These are phyloP conservation scores for Kernera saxatilis DNA, from an alignment of 345 rosid genomes.

Conservation along the genomic window DNA sequence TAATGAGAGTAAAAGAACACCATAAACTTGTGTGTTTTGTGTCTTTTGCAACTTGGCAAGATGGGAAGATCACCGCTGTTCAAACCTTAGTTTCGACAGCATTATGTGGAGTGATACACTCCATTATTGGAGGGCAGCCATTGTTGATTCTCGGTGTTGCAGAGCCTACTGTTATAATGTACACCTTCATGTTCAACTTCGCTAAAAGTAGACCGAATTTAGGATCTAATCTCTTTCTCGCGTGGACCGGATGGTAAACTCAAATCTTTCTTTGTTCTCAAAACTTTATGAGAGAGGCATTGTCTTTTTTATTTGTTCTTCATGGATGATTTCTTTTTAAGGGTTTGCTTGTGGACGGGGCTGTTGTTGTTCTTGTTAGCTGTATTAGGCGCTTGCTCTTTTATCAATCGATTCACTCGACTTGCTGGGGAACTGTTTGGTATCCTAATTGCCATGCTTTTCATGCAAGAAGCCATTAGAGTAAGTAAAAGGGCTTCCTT, in stretches of 20 bases:
- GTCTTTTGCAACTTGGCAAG: slow-evolving; percentile 35
- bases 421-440: slow-evolving; percentile 92
- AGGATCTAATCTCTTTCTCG: slow-evolving; percentile 78
- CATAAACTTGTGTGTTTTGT: not conserved
- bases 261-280: not conserved
- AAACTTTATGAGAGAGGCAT: not conserved
- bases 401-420: slow-evolving; percentile 91
- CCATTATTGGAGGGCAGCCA: slow-evolving; percentile 86
- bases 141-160: slow-evolving; percentile 94
- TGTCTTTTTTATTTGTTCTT: not conserved
- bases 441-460: slow-evolving; percentile 88
- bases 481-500: slow-evolving; percentile 35
- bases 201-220: slow-evolving; percentile 70
- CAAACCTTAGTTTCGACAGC: slow-evolving; percentile 93
- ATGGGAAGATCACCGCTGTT: slow-evolving; percentile 84
- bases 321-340: slow-evolving; percentile 22
- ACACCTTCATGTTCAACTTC: slow-evolving; percentile 89
- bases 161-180: slow-evolving; percentile 96
- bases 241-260: slow-evolving; percentile 92
- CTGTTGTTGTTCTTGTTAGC: slow-evolving; percentile 79
- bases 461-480: slow-evolving; percentile 89
- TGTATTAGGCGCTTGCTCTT: slow-evolving; percentile 82
- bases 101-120: slow-evolving; percentile 82
- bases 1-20: not conserved
- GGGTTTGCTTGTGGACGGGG: slow-evolving; percentile 98